Base-by-base conservation (phyloP, 805 yeast genomes). In the Sungouiella thailandica region DNA sequence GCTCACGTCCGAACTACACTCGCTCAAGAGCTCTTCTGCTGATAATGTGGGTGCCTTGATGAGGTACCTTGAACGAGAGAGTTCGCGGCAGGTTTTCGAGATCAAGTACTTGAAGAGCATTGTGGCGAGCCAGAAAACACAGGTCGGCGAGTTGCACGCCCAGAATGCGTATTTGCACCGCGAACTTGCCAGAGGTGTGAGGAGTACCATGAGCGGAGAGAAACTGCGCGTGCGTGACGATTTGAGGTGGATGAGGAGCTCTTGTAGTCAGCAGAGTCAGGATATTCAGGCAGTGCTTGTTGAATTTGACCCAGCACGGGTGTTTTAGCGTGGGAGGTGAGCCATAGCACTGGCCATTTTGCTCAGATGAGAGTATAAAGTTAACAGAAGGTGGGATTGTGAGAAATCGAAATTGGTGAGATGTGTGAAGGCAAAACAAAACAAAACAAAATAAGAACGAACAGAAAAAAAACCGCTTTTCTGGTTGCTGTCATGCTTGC, bases 1-100 rank as follows among this genome's bases (percentile, higher is more conserved):
- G 8, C 52, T 65, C 32, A 60, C 60, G 3, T 39, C 36, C 7
- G 30, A 36, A 25, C 39, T 52, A 14, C 44, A 40, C 10, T 24
- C 37, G 23, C 35, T 35, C 13, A 32, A 40, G 18, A n/a, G 31
- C 9, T 7, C 22, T 7, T 13, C 13, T 11, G 34, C 31, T 16
- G 41, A 41, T 10, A 44, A 50, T 14, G 49, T 58, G 10, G 33
- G 43, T 10, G 57, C 58, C 15, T 42, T 63, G 39, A 46, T 62
- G 13, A 42, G 44, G 12, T 65, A 45, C 31, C 45, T 65, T 14
- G 68, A 63, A 23, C 52, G 46, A 9, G 61, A 65, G 37, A 37
- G 57, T 11, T 43, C 35, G 16, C 47, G 52, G 35, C 43, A 55
- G 24, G 49, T 52, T 29, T 65, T 65, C 42, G 68, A 65, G 38